Conservation (phyloP, 2,329 filamentous ascomycete species). For the Endoconidiophora polonica region DNA sequence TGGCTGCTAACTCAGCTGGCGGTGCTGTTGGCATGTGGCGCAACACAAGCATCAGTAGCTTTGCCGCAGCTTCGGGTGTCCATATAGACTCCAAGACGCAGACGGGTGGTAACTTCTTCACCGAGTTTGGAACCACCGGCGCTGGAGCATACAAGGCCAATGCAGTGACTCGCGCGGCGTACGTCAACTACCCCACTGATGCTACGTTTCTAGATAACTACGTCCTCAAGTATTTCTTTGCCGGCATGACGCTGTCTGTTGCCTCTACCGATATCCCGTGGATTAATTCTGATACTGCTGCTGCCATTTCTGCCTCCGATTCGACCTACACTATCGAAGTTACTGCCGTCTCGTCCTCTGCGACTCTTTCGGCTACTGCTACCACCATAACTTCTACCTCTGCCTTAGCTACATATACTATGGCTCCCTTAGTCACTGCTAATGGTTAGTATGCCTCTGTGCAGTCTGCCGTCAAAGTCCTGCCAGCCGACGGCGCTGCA, state of each 20-base stretch:
- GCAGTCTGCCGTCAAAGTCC: constrained; percentile 16
- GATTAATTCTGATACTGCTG: constrained; percentile 22
- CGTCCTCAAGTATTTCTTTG: constrained; percentile 22
- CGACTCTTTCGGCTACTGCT: not conserved
- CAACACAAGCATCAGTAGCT: constrained; percentile 22
- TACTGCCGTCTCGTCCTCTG: not conserved
- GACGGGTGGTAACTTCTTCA: constrained; percentile 20
- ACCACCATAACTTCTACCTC: not conserved
- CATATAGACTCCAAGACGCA: constrained; percentile 20
- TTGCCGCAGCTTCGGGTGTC: constrained; percentile 23
- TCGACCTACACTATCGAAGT: not conserved
- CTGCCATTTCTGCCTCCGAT: constrained; percentile 1
- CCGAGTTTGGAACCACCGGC: constrained; percentile 26
- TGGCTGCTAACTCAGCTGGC: constrained; percentile 24
- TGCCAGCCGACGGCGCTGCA: constrained; percentile 15
- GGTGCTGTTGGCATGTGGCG: constrained; percentile 24
- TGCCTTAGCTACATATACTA: not conserved
- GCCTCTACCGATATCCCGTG: constrained; percentile 21
- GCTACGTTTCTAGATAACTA: constrained; percentile 21
- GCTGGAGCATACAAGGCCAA: constrained; percentile 25
- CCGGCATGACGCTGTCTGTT: constrained; percentile 20
- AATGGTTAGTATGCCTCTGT: constrained; percentile 16
- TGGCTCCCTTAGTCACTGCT: constrained; percentile 10
- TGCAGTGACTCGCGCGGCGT: constrained; percentile 19
- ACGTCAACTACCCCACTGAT: constrained; percentile 21